Conservation (phyloP, 2,329 filamentous ascomycete genomes). For the Coleophoma crateriformis region DNA sequence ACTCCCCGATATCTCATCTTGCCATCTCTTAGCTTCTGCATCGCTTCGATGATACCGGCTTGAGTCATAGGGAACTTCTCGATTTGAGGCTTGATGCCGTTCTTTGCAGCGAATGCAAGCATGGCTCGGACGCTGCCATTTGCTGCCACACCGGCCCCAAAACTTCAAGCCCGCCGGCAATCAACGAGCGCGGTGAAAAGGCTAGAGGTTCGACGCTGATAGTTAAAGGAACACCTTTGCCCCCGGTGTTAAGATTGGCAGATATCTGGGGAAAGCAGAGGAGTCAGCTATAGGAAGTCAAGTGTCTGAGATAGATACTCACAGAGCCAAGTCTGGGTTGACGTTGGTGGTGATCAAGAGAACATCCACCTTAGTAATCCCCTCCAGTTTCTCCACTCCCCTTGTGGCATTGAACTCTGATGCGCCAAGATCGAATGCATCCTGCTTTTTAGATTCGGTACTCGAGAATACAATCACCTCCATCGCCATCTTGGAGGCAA, state of each 20-base stretch:
- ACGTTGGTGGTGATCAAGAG: no score
- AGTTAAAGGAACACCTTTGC: no score
- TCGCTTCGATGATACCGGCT: slow-evolving; percentile 39
- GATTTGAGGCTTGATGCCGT: slow-evolving; percentile 52
- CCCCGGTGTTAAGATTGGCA: no score
- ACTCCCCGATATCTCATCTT: slow-evolving; percentile 46
- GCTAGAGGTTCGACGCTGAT: no score
- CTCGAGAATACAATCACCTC: slow-evolving; percentile 51
- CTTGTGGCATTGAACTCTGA: slow-evolving; percentile 47
- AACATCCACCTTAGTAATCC: slow-evolving; percentile 7
- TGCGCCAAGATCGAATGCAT: slow-evolving; percentile 53
- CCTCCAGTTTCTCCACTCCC: slow-evolving; percentile 22
- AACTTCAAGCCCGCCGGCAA: no score
- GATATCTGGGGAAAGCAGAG: no score
- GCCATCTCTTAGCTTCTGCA: slow-evolving; percentile 50
- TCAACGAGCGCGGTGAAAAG: no score
- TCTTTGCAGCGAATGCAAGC: slow-evolving; percentile 51
- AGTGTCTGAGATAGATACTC: no score
- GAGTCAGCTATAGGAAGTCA: no score
- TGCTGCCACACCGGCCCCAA: no score
- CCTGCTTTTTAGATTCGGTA: slow-evolving; percentile 55
- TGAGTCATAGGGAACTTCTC: slow-evolving; percentile 47
- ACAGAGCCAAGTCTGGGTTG: no score
- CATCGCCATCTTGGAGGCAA: slow-evolving; percentile 56
- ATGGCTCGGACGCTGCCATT: no score